phyloP scores from a whole-genome alignment of 192 early-diverging fungal genomes.

The Linnemannia schmuckeri region DNA sequence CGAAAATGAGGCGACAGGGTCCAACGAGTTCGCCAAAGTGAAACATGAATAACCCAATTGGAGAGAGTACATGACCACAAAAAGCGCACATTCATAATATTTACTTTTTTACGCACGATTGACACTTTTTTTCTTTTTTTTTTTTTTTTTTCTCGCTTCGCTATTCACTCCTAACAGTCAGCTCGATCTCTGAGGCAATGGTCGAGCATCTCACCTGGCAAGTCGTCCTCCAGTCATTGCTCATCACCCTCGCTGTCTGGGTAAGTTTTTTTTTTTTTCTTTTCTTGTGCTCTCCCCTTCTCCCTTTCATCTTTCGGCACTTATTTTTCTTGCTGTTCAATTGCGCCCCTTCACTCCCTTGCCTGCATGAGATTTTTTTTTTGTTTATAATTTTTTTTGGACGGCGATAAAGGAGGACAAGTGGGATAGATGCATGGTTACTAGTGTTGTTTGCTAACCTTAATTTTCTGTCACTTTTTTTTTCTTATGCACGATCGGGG shows the following conservation, averaged over 20 bases:
- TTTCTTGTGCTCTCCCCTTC: background rate
- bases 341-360: background rate
- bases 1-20: background rate
- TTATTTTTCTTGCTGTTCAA: background rate
- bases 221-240: constrained; percentile 30
- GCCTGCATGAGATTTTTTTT: background rate
- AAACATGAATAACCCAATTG: constrained; percentile 6
- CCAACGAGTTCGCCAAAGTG: background rate
- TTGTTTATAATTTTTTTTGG: background rate
- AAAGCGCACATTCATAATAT: background rate
- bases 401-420: background rate
- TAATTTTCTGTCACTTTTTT: background rate
- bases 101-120: background rate
- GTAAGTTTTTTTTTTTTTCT: constrained; percentile 11
- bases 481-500: background rate
- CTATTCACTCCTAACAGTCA: constrained; percentile 9
- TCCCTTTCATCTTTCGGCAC: background rate
- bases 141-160: background rate
- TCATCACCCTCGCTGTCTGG: constrained; percentile 44
- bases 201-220: constrained; percentile 27
- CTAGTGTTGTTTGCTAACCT: background rate
- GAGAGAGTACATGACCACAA: background rate
- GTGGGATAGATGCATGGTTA: background rate
- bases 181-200: constrained; percentile 41
- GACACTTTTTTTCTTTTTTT: constrained; percentile 15